Evolutionary conservation across 345 rosid genomes (phyloP).

Genomic region (Brassica rapa): DNA sequence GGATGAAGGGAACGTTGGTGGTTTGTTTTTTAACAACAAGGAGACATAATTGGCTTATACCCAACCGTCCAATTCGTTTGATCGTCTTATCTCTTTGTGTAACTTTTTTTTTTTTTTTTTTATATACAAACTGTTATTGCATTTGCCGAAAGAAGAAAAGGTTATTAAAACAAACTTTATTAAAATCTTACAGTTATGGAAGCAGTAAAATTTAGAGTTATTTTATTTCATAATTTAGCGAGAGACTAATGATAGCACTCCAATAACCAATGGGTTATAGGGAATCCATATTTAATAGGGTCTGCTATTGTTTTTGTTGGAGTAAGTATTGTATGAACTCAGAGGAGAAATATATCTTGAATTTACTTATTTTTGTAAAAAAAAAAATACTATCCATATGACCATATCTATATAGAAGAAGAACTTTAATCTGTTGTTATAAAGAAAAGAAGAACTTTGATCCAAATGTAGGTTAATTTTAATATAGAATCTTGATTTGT

Average conservation of each 20-base stretch:
- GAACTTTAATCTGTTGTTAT: not conserved
- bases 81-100: not conserved
- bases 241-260: not conserved
- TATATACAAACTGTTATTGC: not conserved
- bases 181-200: not conserved
- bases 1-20: not conserved
- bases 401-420: not conserved
- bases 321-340: not conserved
- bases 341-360: not conserved
- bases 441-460: no score
- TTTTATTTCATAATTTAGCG: not conserved
- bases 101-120: not conserved
- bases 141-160: not conserved
- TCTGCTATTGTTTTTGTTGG: not conserved
- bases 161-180: not conserved
- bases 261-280: not conserved
- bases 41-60: conserved; percentile 5
- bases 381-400: not conserved
- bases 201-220: not conserved
- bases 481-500: not conserved
- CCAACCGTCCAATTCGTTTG: conserved; percentile 29
- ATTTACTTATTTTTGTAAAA: not conserved
- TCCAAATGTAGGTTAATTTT: not conserved
- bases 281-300: no score
- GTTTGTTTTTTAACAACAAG: conserved; percentile 19